Base-by-base conservation (phyloP, 441 rosid genomes). In the Manihot esculenta region DNA sequence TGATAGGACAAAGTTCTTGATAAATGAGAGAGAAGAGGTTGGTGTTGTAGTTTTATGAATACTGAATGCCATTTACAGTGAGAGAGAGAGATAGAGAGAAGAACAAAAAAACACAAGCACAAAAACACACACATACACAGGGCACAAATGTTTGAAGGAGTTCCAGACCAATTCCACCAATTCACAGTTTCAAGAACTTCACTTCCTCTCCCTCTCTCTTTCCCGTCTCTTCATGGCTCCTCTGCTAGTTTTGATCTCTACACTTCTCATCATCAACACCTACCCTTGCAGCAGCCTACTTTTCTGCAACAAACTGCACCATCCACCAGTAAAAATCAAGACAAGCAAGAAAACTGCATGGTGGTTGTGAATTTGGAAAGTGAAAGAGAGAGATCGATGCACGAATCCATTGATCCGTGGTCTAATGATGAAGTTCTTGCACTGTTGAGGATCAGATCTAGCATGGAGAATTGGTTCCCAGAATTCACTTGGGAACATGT, bases 401-500 rank as follows among this genome's bases (percentile, higher is more conserved):
- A 68, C 1, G 74, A 64, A 24, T 14, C 35, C 0, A 74, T 63
- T 47, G 83, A 83, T 70, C 85, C 85, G 9, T 93, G 99, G 99
- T 80, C 90, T 64, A 79, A 72, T 72, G 91, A 94, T 58, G 99
- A 94, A 85, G 87, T 87, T n/a, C 86, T 92, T 74, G 84, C 94
- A 2, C 87, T 92, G 68, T 74, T 94, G 73, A 86, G 87, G 84
- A 74, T 92, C 89, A 90, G 94, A 86, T 94, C 99, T 80, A 82
- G 87, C 73, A 69, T 84, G 75, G 93, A 90, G 61, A 86, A 79
- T 76, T 90, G 97, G 97, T 82, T 85, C 75, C 90, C 91, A 33
- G 88, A 88, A 51, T 80, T 84, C 86, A 84, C 91, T 75, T 94
- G 99, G 99, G 97, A 91, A 69, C 87, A 83, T 76, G 91, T 89